A percentile compares a stretch with the other conserved stretches of the same genome.
These are phyloP conservation scores for Gonium pectorale DNA, from an alignment of 139 green algal genomes.

Conservation along the genomic window DNA sequence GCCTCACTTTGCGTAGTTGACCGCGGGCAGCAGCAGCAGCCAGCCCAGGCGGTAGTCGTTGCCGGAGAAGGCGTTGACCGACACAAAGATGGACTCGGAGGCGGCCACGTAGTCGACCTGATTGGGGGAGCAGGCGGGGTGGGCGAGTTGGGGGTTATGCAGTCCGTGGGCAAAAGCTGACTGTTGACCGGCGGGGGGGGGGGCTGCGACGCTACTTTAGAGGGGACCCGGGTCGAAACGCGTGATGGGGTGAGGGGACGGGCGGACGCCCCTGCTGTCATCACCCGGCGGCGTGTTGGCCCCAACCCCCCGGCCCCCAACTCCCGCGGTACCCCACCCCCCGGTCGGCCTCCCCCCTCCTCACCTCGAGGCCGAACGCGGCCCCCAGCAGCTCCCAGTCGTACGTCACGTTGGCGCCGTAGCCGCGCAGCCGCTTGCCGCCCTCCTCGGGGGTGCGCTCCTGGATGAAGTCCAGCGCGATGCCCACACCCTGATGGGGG, in stretches of 20 bases:
- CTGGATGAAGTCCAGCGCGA: constrained; percentile 69
- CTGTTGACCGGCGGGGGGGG: no score
- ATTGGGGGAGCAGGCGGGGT: neutral
- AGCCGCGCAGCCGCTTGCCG: constrained; percentile 51
- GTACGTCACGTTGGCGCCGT: constrained; percentile 59
- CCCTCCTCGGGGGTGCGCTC: constrained; percentile 48
- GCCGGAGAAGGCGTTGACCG: constrained; percentile 59
- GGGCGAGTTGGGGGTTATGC: neutral
- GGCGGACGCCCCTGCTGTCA: no score
- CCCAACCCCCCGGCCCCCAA: no score
- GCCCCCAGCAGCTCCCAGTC: constrained; percentile 53
- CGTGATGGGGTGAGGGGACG: no score
- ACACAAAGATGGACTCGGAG: constrained; percentile 55
- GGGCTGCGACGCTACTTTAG: no score
- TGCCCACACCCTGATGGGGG: constrained; percentile 55
- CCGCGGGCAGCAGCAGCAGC: constrained; percentile 65
- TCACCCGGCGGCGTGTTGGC: no score
- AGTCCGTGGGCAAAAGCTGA: no score
- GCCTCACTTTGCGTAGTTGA: constrained; percentile 58
- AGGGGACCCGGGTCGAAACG: no score
- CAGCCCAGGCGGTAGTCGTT: constrained; percentile 65
- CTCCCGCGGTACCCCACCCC: neutral
- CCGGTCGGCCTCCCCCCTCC: neutral
- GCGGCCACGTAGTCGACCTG: constrained; percentile 41
- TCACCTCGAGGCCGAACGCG: constrained; percentile 56